Conservation (phyloP, 225 moss, liverwort and hornwort genomes). For the Climacium dendroides region DNA sequence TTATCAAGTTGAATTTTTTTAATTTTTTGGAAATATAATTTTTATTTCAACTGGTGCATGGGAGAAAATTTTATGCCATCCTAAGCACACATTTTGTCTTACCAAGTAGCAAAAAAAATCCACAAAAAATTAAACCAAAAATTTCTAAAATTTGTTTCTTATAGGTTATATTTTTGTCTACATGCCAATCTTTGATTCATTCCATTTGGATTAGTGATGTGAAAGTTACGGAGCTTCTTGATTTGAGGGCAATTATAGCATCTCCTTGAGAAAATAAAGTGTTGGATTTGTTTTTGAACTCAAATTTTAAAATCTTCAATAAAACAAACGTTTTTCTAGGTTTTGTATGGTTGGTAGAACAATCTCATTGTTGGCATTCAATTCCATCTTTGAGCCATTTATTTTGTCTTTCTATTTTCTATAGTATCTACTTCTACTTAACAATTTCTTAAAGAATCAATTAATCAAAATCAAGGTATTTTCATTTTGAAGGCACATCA, state of each 20-base stretch:
- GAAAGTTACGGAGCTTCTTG: background rate
- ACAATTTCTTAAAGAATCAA: no score
- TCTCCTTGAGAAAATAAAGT: background rate
- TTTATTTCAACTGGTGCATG: background rate
- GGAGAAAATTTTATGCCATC: background rate
- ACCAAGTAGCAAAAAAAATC: accelerated
- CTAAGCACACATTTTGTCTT: accelerated
- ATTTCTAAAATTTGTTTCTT: accelerated
- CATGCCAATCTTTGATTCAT: background rate
- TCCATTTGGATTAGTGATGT: background rate
- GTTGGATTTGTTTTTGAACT: background rate
- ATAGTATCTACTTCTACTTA: background rate
- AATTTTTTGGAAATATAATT: accelerated
- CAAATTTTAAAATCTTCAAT: background rate
- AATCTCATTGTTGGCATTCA: background rate
- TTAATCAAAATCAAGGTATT: background rate
- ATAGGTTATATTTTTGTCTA: background rate
- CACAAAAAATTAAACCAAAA: background rate
- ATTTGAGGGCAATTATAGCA: background rate
- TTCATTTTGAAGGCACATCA: background rate
- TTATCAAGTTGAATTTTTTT: accelerated
- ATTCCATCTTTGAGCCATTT: background rate
- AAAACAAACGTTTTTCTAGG: no score
- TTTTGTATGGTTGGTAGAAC: no score
- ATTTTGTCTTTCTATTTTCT: background rate